Base-by-base conservation (phyloP, 1,139 yeast species). In the Nakaseomyces nivariensis region DNA sequence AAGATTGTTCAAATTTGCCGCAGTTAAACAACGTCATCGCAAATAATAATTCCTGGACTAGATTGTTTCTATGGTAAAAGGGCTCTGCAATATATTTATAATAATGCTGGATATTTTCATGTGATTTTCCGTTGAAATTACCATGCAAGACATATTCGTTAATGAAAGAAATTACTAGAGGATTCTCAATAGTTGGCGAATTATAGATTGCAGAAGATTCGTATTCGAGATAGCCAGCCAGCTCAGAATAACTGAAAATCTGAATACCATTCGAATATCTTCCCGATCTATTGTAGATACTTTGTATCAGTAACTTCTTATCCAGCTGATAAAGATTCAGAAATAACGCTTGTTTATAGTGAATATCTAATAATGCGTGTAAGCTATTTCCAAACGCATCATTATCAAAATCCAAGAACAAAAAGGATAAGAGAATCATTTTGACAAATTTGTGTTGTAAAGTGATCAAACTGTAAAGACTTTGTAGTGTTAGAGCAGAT, bases 381-480 rank as follows among this genome's bases (percentile, higher is more conserved):
- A 65, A 27, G 44, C 59, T 64, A 3, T 49, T 46, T 29, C 51
- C 55, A 48, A 65, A 56, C 3, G 52, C 36, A 2, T 54, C 44
- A 38, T 50, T 54, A 47, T 63, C 63, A 45, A 64, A 55, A 43
- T 65, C 67, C 47, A 65, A 50, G 27, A 64, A 52, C 4, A 61
- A 58, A 42, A 65, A 64, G 1, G 59, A 52, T 43, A 63, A 46
- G 36, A 64, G 46, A 13, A 60, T 51, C 44, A 61, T 56, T 31
- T 59, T 45, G n/a, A 61, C 54, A 47, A 64, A 56, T 22, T 58
- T 49, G 33, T 59, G 54, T 41, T 62, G 61, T 29, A 62, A 55
- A 27, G 52, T 49, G 8, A 65, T 45, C 17, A 50, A 46, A 43
- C 62, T 66, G 44, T 58, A 51, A 26, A 63, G 47, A 49, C 61